These are phyloP conservation scores for Camellia japonica DNA, from an alignment of 148 eudicot species.

Conservation along the genomic window DNA sequence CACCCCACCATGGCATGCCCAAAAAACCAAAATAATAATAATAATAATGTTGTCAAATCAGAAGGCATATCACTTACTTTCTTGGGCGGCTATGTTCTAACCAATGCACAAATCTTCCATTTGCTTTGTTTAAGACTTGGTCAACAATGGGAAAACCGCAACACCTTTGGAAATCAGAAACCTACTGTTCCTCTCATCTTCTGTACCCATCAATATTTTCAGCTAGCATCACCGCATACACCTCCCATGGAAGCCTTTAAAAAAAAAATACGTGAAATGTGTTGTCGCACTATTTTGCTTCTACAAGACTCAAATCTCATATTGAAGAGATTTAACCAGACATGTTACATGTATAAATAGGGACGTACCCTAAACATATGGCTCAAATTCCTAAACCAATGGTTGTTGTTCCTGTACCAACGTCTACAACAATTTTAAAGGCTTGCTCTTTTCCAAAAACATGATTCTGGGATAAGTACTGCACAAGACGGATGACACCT, in stretches of 20 bases:
- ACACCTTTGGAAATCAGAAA: slow-evolving; percentile 59
- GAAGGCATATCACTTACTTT: slow-evolving; percentile 49
- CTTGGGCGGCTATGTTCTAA: slow-evolving; percentile 64
- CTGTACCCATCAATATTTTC: slow-evolving; percentile 72
- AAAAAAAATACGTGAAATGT: not conserved
- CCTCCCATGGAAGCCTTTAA: slow-evolving; percentile 95
- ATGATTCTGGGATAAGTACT: slow-evolving; percentile 64
- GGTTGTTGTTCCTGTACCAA: slow-evolving; percentile 97
- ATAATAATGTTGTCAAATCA: not conserved
- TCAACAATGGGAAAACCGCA: slow-evolving; percentile 27
- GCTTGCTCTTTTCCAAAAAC: slow-evolving; percentile 58
- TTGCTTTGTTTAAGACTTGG: slow-evolving; percentile 16
- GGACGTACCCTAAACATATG: slow-evolving; percentile 54
- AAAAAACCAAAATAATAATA: not conserved
- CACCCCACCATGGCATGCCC: too few relatives aligned
- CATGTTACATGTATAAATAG: not conserved
- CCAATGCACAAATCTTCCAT: slow-evolving; percentile 69
- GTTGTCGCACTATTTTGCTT: not conserved
- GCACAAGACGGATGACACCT: slow-evolving; percentile 84
- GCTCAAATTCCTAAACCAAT: slow-evolving; percentile 83
- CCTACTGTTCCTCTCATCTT: slow-evolving; percentile 50
- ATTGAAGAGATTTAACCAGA: not conserved
- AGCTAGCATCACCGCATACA: slow-evolving; percentile 84
- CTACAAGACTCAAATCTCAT: not conserved
- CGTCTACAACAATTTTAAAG: slow-evolving; percentile 71